Evolutionary conservation across 2,329 filamentous ascomycete genomes (phyloP), one percentile per base, ranked within the genome.

Genomic region (Claviceps digitariae): DNA sequence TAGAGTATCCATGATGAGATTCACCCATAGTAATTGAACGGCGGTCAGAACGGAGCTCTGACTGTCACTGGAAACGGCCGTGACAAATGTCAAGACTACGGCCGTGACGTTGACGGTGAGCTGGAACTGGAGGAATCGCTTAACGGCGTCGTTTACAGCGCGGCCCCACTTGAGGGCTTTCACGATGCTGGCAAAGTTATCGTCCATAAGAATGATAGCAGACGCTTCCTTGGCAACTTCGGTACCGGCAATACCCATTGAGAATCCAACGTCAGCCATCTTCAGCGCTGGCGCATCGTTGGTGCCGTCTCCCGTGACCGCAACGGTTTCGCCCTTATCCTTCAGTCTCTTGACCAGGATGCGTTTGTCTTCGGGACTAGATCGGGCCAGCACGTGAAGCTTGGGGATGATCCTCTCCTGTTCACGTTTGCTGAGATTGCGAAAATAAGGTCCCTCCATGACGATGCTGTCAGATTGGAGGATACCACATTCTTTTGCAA

Each of bases 1-100:
- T 56, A 96, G 88, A 0, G 90, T 95, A 62, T 96, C 90, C 90
- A 95, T 96, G 71, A 96, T 96, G 61, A 96, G 74, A 63, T 95
- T 96, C 62, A 96, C 89, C 90, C 90, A 96, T 31, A 96, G 82
- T 61, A 96, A 79, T 69, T 96, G 90, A 27, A 95, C 90, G 12
- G 90, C 90, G 2, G 82, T 93, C 53, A 96, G 72, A 27, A 95
- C 90, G 48, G 88, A 88, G 49, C 74, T 67, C 65, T 91, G 84
- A 2, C 81, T 70, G 0, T 66, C 64, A 66, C 78, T 90, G 31
- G 84, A 81, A 10, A 95, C 86, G 34, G 90, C 86, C 13, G 89
- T 90, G 55, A 95, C 83, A 62, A 96, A 95, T 0, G 90, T 93
- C 52, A 95, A 75, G 20, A 86, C 68, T 47, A 95, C 90, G 40